phyloP scores from a whole-genome alignment of 73 alveolate genomes.

The Stentor coeruleus region DNA sequence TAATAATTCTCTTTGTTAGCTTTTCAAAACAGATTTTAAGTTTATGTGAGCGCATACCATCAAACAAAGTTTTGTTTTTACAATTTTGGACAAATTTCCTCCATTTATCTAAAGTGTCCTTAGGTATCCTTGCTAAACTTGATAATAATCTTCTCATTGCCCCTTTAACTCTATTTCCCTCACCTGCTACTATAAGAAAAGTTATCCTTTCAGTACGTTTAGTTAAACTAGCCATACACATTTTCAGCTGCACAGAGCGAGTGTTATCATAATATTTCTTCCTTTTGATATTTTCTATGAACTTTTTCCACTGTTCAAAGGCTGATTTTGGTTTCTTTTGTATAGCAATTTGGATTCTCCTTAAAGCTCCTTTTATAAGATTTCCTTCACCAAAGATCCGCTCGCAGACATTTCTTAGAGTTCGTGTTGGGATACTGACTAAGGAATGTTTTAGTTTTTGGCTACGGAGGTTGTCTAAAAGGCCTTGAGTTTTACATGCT shows the following conservation, averaged over 20 bases:
- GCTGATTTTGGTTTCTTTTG: conserved; percentile 24
- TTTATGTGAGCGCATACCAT: neutral
- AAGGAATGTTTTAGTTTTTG: neutral
- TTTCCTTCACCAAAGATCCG: neutral
- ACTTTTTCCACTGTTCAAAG: conserved; percentile 14
- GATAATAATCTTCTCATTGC: neutral
- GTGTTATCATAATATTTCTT: neutral
- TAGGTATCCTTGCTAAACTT: neutral
- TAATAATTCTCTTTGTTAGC: neutral
- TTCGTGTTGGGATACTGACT: neutral
- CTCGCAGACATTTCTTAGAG: neutral
- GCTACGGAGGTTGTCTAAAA: conserved; percentile 18
- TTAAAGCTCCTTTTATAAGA: neutral
- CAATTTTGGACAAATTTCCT: neutral
- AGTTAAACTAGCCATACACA: neutral
- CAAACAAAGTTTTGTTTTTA: neutral
- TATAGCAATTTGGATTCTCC: neutral
- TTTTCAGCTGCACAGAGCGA: neutral
- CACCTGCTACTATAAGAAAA: neutral
- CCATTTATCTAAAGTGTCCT: neutral
- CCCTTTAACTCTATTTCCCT: neutral
- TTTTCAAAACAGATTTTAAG: neutral
- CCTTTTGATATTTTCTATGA: neutral
- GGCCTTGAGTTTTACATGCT: neutral
- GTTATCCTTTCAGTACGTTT: neutral